Base-by-base conservation (phyloP, 129 eudicot species). In the Escallonia herrerae region DNA sequence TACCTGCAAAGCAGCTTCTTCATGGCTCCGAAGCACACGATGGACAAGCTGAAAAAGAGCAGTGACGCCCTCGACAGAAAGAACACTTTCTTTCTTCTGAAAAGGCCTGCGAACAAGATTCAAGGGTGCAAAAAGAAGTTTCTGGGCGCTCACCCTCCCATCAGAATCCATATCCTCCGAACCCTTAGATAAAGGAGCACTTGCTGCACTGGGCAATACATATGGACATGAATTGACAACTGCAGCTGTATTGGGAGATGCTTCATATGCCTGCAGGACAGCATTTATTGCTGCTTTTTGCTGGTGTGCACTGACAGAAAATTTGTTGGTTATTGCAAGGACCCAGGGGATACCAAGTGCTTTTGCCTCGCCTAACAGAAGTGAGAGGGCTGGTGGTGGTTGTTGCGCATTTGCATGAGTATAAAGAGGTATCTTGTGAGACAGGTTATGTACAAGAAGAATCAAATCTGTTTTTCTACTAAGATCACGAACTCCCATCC, bases 301-400 rank as follows among this genome's bases (percentile, higher is more conserved):
- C 60, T 81, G 89, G 79, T 93, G 98, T 9, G 96, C 95, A 68
- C 95, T 93, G 38, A 93, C 95, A 14, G 98, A 85, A 62, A 83
- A 93, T 77, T 93, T 93, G 73, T 93, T 93, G 10, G 98, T 88
- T 70, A 93, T 80, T 8, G 96, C 98, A 46, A 93, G 91, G 58
- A 93, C 89, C 96, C 96, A 93, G 7, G 98, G 98, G 74, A 93
- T 75, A 22, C 95, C 89, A 10, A 93, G 91, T 51, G 98, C 72
- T 80, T 93, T 93, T 8, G 95, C 91, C 73, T 93, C 98, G 22
- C 88, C 90, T 66, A 93, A 71, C 47, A 93, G 61, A 58, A 93
- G 78, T 6, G 95, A 74, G 67, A 91, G 91, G 3, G 88, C 86
- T 2, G 95, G 91, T 64, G 78, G 84, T 64, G 77, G 82, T 51